Percentiles rank a stretch among this genome's conserved stretches.
Evolutionary conservation across 768 basidiomycete genomes (phyloP).

Genomic region (Pulveroboletus sp.): DNA sequence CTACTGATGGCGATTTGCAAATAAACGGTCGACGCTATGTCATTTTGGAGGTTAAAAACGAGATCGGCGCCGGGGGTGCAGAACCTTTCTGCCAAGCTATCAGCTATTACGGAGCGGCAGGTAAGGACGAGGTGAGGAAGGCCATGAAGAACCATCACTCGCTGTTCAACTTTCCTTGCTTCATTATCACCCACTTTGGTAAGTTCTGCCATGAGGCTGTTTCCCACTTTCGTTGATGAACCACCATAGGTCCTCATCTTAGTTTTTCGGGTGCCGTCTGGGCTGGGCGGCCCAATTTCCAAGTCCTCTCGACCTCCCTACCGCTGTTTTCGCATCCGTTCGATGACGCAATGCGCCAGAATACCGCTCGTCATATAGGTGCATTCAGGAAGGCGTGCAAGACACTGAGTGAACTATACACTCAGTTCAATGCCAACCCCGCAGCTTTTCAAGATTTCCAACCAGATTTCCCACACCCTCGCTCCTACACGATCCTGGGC

Average conservation of each 20-base stretch:
- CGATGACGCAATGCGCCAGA: constrained; percentile 1
- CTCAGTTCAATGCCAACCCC: neutral
- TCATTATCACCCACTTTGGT: constrained; percentile 25
- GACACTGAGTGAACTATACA: neutral
- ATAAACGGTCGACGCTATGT: constrained; percentile 14
- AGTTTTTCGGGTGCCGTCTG: constrained; percentile 27
- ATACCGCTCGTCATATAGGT: neutral
- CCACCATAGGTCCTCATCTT: constrained; percentile 21
- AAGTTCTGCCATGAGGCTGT: constrained; percentile 2
- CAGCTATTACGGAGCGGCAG: constrained; percentile 18
- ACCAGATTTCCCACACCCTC: too few relatives aligned
- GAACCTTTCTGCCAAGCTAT: constrained; percentile 28
- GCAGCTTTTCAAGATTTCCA: neutral
- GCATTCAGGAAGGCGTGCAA: neutral
- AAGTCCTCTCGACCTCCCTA: constrained; percentile 24
- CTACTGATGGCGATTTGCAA: constrained; percentile 14
- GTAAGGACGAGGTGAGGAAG: neutral
- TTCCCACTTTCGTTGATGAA: neutral
- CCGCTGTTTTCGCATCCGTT: constrained; percentile 23
- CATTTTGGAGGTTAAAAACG: constrained; percentile 13
- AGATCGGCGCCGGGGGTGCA: constrained; percentile 14
- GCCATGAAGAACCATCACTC: neutral
- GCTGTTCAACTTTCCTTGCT: constrained; percentile 15
- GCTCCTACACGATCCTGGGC: neutral
- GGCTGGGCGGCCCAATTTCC: constrained; percentile 21